phyloP scores from a whole-genome alignment of 1,284 basidiomycete species.

The Tilletia caries region DNA sequence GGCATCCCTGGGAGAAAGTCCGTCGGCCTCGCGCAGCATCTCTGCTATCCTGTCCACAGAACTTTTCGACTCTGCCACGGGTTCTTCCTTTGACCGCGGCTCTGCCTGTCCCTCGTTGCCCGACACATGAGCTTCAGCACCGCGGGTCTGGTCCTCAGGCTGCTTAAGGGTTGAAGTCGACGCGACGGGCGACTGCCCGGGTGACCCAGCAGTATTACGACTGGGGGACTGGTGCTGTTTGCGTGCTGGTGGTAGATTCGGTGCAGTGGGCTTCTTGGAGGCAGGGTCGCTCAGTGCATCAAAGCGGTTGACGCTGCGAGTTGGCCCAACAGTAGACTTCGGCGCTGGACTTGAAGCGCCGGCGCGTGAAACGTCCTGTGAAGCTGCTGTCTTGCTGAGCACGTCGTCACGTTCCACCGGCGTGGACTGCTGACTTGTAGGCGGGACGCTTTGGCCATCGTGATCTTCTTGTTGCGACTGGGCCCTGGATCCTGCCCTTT shows the following conservation, averaged over 20 bases:
- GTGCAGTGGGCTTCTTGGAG: not conserved
- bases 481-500: not conserved
- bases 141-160: not conserved
- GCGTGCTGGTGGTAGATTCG: not conserved
- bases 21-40: not conserved
- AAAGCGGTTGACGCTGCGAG: not conserved
- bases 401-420: too few species aligned
- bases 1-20: conserved; percentile 29
- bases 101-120: not conserved
- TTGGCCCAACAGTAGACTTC: not conserved
- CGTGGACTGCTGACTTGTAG: not conserved
- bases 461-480: not conserved
- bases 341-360: not conserved
- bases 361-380: not conserved
- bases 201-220: too few species aligned
- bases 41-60: conserved; percentile 1
- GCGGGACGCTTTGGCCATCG: not conserved
- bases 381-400: too few species aligned
- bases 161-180: too few species aligned
- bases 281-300: not conserved
- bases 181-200: too few species aligned
- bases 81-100: not conserved
- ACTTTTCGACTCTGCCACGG: not conserved
- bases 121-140: not conserved
- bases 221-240: not conserved